Base-by-base conservation (phyloP, 2,329 filamentous ascomycete species). In the Fusarium sp. region DNA sequence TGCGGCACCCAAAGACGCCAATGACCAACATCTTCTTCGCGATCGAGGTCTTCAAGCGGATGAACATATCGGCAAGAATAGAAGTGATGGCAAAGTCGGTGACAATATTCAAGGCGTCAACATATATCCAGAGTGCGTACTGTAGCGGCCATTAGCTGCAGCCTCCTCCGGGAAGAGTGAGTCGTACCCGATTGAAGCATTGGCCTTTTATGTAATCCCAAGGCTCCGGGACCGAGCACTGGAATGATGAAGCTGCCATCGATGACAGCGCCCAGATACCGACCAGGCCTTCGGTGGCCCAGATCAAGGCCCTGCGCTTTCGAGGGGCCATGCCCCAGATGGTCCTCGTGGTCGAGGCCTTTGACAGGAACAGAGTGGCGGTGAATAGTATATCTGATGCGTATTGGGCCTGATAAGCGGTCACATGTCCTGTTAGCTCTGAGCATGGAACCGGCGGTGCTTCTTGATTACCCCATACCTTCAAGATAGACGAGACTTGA, bases 311-410 rank as follows among this genome's bases (percentile, higher is more conserved):
- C 29, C 42, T 53, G 13, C 60, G 67, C 25, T 67, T 36, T 42
- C 38, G 50, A 9, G 70, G 64, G 10, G 70, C 67, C 69, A 73
- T 71, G 53, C 36, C 36, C 55, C 53, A 57, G 31, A 72, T 63
- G 10, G 68, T 68, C 20, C 62, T 62, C 10, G 68, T 71, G n/a
- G 68, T 61, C 13, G 68, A 72, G 9, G 67, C 20, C 40, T 72
- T 72, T 40, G 66, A 42, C 11, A 68, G 31, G 18, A 56, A 23
- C 13, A 71, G 9, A 3, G 18, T 46, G 6, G 38, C 7, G n/a
- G 68, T 66, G 31, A 62, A 67, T 2, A 72, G 53, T 3, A 27
- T 14, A n/a, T 71, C 64, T 7, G 68, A 60, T 27, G 62, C 36
- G 33, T 72, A 71, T 44, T 62, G 58, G 9, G 42, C 51, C 62